Evolutionary conservation across 2,329 filamentous ascomycete species (phyloP).

Genomic region (Coniochaeta prunicola): DNA sequence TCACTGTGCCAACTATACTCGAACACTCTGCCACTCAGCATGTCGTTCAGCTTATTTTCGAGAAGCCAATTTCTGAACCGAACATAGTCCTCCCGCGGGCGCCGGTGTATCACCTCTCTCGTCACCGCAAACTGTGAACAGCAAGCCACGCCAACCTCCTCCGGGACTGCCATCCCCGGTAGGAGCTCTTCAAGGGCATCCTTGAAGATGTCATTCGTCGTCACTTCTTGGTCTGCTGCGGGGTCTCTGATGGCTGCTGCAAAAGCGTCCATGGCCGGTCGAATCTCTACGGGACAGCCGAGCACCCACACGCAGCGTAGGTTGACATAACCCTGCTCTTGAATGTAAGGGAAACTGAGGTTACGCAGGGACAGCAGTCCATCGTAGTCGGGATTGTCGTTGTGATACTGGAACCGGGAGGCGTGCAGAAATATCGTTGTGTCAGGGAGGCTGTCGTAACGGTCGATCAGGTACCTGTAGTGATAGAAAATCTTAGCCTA

Average conservation of each 20-base stretch:
- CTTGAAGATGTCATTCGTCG: constrained; percentile 34
- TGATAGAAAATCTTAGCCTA: not conserved
- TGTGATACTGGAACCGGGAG: constrained; percentile 44
- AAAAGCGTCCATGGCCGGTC: constrained; percentile 27
- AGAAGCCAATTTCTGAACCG: constrained; percentile 53
- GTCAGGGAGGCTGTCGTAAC: constrained; percentile 37
- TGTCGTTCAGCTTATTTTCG: constrained; percentile 45
- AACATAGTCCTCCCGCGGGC: constrained; percentile 45
- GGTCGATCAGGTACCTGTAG: constrained; percentile 37
- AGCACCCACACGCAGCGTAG: constrained; percentile 52
- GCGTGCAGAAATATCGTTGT: constrained; percentile 40
- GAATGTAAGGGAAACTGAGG: constrained; percentile 42
- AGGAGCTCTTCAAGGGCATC: constrained; percentile 33
- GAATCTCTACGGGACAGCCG: constrained; percentile 45
- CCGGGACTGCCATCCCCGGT: constrained; percentile 34
- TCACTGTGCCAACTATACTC: constrained; percentile 61
- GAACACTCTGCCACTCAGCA: constrained; percentile 50
- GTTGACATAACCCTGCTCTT: constrained; percentile 49
- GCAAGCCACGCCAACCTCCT: constrained; percentile 48
- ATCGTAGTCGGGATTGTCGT: constrained; percentile 46
- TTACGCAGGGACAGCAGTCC: constrained; percentile 41
- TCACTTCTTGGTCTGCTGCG: constrained; percentile 23
- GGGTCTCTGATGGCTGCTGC: not conserved
- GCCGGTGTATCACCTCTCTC: constrained; percentile 37
- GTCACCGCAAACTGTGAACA: constrained; percentile 61